These are phyloP conservation scores for Pseudogymnoascus sp. DNA, from an alignment of 2,329 filamentous ascomycete species.

Conservation along the genomic window DNA sequence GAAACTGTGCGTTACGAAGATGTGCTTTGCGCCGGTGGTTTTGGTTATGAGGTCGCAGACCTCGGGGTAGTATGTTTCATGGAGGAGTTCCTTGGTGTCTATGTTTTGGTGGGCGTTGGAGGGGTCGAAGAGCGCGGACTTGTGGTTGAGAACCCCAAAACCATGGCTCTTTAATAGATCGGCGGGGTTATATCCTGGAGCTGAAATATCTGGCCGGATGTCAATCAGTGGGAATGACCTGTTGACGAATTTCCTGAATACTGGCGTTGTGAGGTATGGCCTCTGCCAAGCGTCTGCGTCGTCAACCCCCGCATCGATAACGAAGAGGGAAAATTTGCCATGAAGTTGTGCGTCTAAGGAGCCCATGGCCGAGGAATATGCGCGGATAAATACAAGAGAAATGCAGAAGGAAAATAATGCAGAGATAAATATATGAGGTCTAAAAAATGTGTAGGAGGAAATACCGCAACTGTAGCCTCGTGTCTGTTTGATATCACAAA, in stretches of 20 bases:
- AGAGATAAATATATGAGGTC: background rate
- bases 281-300: conserved; percentile 2
- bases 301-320: conserved; percentile 4
- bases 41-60: background rate
- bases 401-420: background rate
- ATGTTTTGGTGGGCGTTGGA: background rate
- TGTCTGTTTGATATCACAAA: background rate
- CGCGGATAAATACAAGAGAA: background rate
- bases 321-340: conserved; percentile 1
- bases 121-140: background rate
- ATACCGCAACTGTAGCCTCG: background rate
- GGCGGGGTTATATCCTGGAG: background rate
- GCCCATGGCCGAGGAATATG: background rate
- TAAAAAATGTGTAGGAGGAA: background rate
- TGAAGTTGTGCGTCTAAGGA: background rate
- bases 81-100: background rate
- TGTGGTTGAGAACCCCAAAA: background rate
- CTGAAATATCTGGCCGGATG: background rate
- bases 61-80: conserved; percentile 2
- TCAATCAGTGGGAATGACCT: background rate
- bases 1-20: background rate
- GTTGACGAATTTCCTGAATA: conserved; percentile 5
- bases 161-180: background rate
- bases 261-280: background rate
- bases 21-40: background rate